Percentiles rank a stretch among this genome's conserved stretches.
These are phyloP conservation scores for Miamiensis avidus DNA, from an alignment of 169 alveolate genomes.

Conservation along the genomic window DNA sequence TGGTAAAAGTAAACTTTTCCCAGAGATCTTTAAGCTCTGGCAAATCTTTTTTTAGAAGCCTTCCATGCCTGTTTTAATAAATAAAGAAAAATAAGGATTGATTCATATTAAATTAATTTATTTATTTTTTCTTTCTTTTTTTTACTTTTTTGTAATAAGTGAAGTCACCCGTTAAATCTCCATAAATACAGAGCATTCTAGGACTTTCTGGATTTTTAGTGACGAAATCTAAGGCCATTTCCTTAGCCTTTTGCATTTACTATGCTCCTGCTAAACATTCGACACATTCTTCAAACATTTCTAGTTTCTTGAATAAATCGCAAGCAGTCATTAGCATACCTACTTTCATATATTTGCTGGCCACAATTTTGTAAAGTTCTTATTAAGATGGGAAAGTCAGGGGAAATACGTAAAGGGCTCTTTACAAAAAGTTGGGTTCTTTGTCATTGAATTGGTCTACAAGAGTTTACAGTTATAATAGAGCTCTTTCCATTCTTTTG, in stretches of 20 bases:
- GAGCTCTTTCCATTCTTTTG: constrained; percentile 77
- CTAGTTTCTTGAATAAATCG: constrained; percentile 66
- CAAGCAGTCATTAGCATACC: constrained; percentile 75
- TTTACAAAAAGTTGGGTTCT: constrained; percentile 57
- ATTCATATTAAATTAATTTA: no score
- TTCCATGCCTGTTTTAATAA: constrained; percentile 67
- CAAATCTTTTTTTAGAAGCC: constrained; percentile 63
- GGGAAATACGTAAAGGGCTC: constrained; percentile 52
- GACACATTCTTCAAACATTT: constrained; percentile 76
- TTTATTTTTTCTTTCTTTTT: no score
- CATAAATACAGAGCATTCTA: constrained; percentile 70
- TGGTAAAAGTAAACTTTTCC: constrained; percentile 62
- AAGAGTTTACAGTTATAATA: constrained; percentile 70
- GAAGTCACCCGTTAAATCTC: constrained; percentile 72
- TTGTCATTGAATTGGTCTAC: constrained; percentile 78
- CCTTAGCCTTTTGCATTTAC: constrained; percentile 67
- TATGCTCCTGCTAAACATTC: constrained; percentile 67
- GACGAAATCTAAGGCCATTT: constrained; percentile 62
- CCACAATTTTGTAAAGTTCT: constrained; percentile 64
- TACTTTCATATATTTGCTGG: constrained; percentile 68
- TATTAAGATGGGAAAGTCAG: constrained; percentile 65
- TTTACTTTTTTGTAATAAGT: constrained; percentile 53
- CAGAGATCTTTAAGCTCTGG: constrained; percentile 79
- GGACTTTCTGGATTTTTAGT: constrained; percentile 49
- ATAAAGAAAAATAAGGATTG: no score